Conservation (phyloP, 345 rosid species). For the Capsella bursapastoris region DNA sequence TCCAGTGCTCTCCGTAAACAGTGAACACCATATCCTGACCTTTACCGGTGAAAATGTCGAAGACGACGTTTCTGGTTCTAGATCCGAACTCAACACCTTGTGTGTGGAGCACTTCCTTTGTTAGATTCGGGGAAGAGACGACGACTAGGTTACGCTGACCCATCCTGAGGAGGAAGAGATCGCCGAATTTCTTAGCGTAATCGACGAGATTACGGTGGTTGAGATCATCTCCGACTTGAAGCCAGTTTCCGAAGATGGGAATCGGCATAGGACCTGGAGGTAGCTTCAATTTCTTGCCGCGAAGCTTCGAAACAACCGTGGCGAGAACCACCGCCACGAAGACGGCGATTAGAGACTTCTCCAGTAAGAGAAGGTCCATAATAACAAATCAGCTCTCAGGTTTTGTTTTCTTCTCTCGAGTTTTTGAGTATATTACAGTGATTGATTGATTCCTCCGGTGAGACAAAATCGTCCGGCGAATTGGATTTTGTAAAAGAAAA, state of each 20-base stretch:
- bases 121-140: slow-evolving; percentile 82
- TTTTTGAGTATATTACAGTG: too few relatives aligned
- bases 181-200: slow-evolving; percentile 73
- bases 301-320: slow-evolving; percentile 71
- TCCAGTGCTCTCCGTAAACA: slow-evolving; percentile 98
- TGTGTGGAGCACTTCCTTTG: slow-evolving; percentile 91
- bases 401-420: too few relatives aligned
- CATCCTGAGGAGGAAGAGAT: slow-evolving; percentile 76
- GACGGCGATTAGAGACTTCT: slow-evolving; percentile 78
- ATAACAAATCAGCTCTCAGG: too few relatives aligned
- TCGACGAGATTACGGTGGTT: slow-evolving; percentile 92
- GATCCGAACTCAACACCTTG: slow-evolving; percentile 98
- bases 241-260: slow-evolving; percentile 97
- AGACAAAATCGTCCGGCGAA: neutral
- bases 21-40: slow-evolving; percentile 99
- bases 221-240: slow-evolving; percentile 96
- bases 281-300: slow-evolving; percentile 82
- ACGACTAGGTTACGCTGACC: slow-evolving; percentile 92
- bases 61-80: slow-evolving; percentile 88
- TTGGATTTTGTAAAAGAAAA: neutral
- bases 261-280: slow-evolving; percentile 94
- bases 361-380: slow-evolving; percentile 90
- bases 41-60: slow-evolving; percentile 95
- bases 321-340: slow-evolving; percentile 70
- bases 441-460: too few relatives aligned